phyloP scores from a whole-genome alignment of 192 early-diverging fungal species.

The Thamnidium elegans region DNA sequence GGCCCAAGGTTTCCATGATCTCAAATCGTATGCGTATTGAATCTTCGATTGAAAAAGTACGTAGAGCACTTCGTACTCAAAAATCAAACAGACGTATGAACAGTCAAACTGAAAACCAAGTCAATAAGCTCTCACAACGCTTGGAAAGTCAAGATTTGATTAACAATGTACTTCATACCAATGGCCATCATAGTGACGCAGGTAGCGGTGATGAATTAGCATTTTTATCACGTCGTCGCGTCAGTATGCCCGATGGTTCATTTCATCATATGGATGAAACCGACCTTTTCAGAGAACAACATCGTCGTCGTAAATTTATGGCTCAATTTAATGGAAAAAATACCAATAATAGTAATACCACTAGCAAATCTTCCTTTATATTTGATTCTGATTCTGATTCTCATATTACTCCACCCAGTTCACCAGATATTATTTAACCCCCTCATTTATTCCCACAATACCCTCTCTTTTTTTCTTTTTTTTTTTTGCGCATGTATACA shows the following conservation, averaged over 20 bases:
- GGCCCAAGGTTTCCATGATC: slow-evolving; percentile 80
- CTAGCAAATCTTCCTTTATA: no score
- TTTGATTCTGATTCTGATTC: no score
- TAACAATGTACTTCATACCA: neutral
- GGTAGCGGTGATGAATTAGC: slow-evolving; percentile 8
- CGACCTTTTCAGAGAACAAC: slow-evolving; percentile 11
- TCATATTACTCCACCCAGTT: no score
- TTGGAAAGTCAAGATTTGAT: neutral
- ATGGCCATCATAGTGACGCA: slow-evolving; percentile 2
- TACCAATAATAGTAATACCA: no score
- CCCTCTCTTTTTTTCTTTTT: no score
- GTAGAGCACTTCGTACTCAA: slow-evolving; percentile 14
- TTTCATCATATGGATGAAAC: neutral
- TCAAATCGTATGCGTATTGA: slow-evolving; percentile 73
- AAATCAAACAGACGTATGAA: neutral
- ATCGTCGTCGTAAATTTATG: slow-evolving; percentile 17
- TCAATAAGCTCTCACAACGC: neutral
- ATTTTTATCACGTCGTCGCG: slow-evolving; percentile 12
- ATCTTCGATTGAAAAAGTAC: slow-evolving; percentile 53
- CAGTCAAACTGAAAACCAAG: neutral
- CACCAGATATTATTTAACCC: no score
- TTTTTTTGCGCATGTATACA: no score
- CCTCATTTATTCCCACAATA: no score
- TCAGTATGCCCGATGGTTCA: slow-evolving; percentile 22
- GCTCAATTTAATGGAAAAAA: slow-evolving; percentile 10